Evolutionary conservation across 306 rosid genomes (phyloP).

Genomic region (Cicer yamashitae): DNA sequence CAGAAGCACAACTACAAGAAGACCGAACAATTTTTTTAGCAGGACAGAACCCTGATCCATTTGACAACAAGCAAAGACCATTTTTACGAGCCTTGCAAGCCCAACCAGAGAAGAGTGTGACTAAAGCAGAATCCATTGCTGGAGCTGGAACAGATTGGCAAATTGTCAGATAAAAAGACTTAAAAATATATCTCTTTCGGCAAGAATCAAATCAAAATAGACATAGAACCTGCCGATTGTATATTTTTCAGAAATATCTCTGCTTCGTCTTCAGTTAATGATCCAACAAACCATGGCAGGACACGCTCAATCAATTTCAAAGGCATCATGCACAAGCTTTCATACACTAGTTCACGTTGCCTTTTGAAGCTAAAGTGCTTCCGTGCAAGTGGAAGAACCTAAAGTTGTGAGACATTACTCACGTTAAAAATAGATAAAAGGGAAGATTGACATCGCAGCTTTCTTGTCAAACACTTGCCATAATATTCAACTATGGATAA

Average conservation of each 20-base stretch:
- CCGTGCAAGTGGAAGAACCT: conserved; percentile 99
- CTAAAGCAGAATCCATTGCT: conserved; percentile 79
- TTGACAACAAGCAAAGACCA: conserved; percentile 83
- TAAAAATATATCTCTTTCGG: conserved; percentile 17
- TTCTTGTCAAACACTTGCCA: conserved; percentile 43
- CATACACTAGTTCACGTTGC: conserved; percentile 90
- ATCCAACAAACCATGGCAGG: conserved; percentile 89
- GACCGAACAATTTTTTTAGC: conserved; percentile 65
- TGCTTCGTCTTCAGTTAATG: conserved; percentile 79
- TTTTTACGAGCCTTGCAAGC: conserved; percentile 97
- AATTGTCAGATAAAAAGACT: conserved; percentile 50
- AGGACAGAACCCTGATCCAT: conserved; percentile 78
- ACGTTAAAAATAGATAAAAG: conserved; percentile 37
- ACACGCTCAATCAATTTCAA: conserved; percentile 92
- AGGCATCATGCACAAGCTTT: conserved; percentile 97
- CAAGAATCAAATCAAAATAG: conserved; percentile 41
- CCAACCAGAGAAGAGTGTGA: conserved; percentile 97
- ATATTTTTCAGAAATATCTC: conserved; percentile 77
- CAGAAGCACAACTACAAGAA: conserved; percentile 63
- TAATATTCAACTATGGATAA: conserved; percentile 23
- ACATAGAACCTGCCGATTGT: conserved; percentile 86
- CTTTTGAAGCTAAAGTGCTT: conserved; percentile 86
- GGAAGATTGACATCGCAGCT: conserved; percentile 25
- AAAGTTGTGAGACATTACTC: conserved; percentile 45
- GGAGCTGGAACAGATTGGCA: conserved; percentile 79